A percentile compares a stretch with the other conserved stretches of the same genome.
Conservation (phyloP, 352 stramenopile species). For the Globisporangium nagaii region DNA sequence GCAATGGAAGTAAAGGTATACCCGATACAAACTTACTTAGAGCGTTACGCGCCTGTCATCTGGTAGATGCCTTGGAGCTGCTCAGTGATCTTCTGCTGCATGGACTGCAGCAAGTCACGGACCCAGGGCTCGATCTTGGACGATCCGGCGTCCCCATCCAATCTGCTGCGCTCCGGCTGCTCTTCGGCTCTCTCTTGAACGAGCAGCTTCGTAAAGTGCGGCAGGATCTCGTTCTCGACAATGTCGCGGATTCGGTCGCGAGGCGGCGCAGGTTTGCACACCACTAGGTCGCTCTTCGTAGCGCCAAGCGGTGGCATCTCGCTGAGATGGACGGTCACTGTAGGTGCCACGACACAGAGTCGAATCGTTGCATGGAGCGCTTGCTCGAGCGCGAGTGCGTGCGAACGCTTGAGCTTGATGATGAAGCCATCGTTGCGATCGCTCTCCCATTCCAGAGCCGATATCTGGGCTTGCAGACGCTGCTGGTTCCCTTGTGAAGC, state of each 20-base stretch:
- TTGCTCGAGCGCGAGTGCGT: constrained; percentile 26
- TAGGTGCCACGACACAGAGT: constrained; percentile 76
- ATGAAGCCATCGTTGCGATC: constrained; percentile 11
- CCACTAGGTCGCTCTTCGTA: constrained; percentile 6
- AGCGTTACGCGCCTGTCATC: not conserved
- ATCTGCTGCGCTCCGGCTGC: not conserved
- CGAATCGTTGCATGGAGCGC: constrained; percentile 45
- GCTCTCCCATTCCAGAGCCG: not conserved
- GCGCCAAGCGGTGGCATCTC: constrained; percentile 17
- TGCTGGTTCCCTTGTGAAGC: not conserved
- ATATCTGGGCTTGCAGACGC: not conserved
- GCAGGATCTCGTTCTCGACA: constrained; percentile 65
- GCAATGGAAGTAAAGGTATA: no score
- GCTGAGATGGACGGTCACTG: constrained; percentile 73
- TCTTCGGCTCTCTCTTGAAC: constrained; percentile 28
- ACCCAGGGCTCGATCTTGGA: constrained; percentile 48
- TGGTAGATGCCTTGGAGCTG: constrained; percentile 46
- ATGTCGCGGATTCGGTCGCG: constrained; percentile 43
- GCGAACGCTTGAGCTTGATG: constrained; percentile 19
- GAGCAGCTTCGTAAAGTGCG: constrained; percentile 47
- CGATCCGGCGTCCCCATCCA: not conserved
- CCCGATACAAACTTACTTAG: no score
- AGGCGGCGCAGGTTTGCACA: constrained; percentile 23
- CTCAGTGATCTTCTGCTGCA: constrained; percentile 62
- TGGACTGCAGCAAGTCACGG: constrained; percentile 52